These are phyloP conservation scores for Fusarium azukiicola DNA, from an alignment of 2,329 filamentous ascomycete species.

Conservation along the genomic window DNA sequence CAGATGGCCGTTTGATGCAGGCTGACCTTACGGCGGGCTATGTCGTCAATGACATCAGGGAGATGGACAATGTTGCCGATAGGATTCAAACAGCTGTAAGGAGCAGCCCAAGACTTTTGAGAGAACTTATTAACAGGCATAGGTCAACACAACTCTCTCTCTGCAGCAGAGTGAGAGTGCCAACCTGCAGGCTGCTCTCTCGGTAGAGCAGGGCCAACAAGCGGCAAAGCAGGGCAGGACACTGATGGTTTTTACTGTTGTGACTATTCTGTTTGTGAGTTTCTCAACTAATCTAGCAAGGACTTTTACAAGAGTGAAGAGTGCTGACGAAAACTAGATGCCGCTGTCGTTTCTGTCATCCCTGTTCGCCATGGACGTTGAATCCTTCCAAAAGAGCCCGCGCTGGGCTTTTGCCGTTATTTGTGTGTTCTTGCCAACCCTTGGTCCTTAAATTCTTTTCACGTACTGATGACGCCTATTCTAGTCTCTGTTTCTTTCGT, in stretches of 20 bases:
- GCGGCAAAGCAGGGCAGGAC: background rate
- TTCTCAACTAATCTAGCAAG: background rate
- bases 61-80: constrained; percentile 41
- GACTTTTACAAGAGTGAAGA: background rate
- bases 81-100: constrained; percentile 44
- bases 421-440: no score
- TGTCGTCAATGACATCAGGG: constrained; percentile 37
- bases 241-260: background rate
- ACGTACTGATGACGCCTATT: no score
- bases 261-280: background rate
- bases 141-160: constrained; percentile 38
- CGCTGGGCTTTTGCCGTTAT: no score
- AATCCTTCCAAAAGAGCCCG: no score
- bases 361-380: background rate
- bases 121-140: background rate
- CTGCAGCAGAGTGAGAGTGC: constrained; percentile 31
- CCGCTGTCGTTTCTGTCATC: background rate
- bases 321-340: background rate
- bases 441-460: no score
- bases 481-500: no score
- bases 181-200: background rate
- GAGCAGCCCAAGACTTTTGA: background rate
- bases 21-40: constrained; percentile 14
- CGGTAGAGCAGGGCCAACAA: background rate
- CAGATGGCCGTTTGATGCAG: background rate